A percentile compares a stretch with the other conserved stretches of the same genome.
phyloP scores from a whole-genome alignment of 2,329 filamentous ascomycete species.

The Escovopsis sp. region DNA sequence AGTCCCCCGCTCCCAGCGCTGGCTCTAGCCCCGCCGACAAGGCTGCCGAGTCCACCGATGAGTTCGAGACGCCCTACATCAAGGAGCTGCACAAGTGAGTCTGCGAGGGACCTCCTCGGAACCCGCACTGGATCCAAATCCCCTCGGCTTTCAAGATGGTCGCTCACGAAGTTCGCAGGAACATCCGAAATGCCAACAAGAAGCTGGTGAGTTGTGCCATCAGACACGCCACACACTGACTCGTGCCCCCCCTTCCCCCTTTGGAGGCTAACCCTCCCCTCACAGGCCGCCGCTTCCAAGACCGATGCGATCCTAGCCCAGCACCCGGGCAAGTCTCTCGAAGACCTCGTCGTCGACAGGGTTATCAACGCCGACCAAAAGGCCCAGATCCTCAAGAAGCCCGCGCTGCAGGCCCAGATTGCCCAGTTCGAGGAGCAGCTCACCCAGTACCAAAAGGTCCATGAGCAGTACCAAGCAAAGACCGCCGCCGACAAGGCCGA shows the following conservation, averaged over 20 bases:
- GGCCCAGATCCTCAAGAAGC: constrained; percentile 64
- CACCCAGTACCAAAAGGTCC: constrained; percentile 58
- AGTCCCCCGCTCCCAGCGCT: constrained; percentile 37
- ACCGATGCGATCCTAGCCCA: constrained; percentile 55
- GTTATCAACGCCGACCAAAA: constrained; percentile 74
- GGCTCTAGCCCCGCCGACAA: constrained; percentile 33
- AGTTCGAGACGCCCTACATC: constrained; percentile 63
- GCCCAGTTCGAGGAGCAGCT: constrained; percentile 61
- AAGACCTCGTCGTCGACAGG: constrained; percentile 54
- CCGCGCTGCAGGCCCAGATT: constrained; percentile 52
- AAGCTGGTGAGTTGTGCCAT: constrained; percentile 61
- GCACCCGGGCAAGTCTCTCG: constrained; percentile 55
- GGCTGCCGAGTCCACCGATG: constrained; percentile 42
- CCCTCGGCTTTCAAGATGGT: background rate
- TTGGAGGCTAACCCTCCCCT: constrained; percentile 1
- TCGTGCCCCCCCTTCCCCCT: background rate
- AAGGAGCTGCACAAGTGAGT: constrained; percentile 82
- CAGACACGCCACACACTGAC: background rate
- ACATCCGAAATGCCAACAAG: constrained; percentile 83
- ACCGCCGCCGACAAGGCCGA: constrained; percentile 43
- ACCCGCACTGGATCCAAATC: background rate
- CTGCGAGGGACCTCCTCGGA: background rate
- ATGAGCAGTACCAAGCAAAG: constrained; percentile 53
- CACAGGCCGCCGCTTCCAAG: constrained; percentile 54
- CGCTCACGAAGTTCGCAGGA: constrained; percentile 36